These are phyloP conservation scores for Aristolochia contorta DNA, from an alignment of 164 flowering plant genomes.

Conservation along the genomic window DNA sequence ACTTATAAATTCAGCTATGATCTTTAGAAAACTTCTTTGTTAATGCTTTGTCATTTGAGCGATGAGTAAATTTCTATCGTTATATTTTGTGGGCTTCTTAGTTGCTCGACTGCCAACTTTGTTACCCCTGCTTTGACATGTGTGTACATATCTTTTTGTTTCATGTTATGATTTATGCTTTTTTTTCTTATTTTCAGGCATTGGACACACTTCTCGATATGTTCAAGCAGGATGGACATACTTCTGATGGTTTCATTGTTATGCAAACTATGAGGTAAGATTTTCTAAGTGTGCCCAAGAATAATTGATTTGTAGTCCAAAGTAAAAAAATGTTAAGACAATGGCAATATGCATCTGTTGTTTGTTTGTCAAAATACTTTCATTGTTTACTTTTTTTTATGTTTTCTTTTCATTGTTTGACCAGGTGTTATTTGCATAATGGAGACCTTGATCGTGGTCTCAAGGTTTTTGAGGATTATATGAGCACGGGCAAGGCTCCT, in stretches of 20 bases:
- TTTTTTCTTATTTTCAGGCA: conserved; percentile 27
- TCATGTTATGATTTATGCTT: conserved; percentile 2
- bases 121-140: neutral
- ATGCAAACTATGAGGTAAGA: conserved; percentile 75
- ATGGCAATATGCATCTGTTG: too few species aligned
- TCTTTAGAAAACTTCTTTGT: too few species aligned
- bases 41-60: too few species aligned
- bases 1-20: too few species aligned
- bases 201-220: conserved; percentile 65
- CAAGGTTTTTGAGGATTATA: conserved; percentile 59
- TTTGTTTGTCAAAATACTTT: too few species aligned
- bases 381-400: too few species aligned
- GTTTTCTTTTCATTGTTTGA: neutral
- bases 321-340: too few species aligned
- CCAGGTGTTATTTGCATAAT: conserved; percentile 63
- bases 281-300: neutral
- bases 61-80: too few species aligned
- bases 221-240: conserved; percentile 56
- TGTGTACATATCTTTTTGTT: neutral
- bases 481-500: conserved; percentile 45
- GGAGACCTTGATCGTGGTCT: conserved; percentile 72
- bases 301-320: too few species aligned
- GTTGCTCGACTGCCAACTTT: neutral
- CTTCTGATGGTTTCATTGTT: conserved; percentile 49
- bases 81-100: neutral